phyloP scores from a whole-genome alignment of 441 rosid genomes.

The Raphanus hybrid region DNA sequence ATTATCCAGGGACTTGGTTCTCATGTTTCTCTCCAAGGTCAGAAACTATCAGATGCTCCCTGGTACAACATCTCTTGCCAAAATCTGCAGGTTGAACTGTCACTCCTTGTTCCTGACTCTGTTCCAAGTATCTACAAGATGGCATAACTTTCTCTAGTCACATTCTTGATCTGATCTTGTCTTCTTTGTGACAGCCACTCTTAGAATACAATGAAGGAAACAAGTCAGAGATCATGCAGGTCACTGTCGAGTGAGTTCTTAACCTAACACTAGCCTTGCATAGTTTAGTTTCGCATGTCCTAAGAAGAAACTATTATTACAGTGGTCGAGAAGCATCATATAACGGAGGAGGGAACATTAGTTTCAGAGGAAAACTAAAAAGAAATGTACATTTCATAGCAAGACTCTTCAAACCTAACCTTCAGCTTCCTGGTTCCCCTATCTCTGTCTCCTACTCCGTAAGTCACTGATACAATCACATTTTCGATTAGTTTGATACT shows the following conservation, averaged over 20 bases:
- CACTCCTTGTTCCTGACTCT: background rate
- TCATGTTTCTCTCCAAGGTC: constrained; percentile 64
- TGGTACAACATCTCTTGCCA: constrained; percentile 83
- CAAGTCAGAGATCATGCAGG: constrained; percentile 50
- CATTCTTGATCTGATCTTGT: constrained; percentile 7
- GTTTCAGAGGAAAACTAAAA: constrained; percentile 68
- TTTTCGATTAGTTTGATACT: background rate
- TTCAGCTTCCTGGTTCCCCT: constrained; percentile 51
- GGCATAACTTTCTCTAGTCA: background rate
- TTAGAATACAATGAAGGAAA: constrained; percentile 48
- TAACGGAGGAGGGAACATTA: constrained; percentile 73
- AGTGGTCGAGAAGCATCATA: constrained; percentile 67
- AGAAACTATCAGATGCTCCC: constrained; percentile 43
- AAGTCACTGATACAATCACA: constrained; percentile 40
- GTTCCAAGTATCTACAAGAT: background rate
- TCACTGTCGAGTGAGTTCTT: constrained; percentile 65
- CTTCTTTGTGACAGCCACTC: constrained; percentile 38
- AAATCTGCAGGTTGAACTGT: constrained; percentile 58
- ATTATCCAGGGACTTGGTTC: constrained; percentile 64
- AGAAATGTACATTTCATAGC: constrained; percentile 45
- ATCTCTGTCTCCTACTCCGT: constrained; percentile 63
- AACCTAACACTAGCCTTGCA: background rate
- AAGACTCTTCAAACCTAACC: constrained; percentile 65
- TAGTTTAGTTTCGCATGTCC: background rate
- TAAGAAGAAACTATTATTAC: background rate